Base-by-base conservation (phyloP, 2,329 filamentous ascomycete genomes). In the Alternaria metachromatica region DNA sequence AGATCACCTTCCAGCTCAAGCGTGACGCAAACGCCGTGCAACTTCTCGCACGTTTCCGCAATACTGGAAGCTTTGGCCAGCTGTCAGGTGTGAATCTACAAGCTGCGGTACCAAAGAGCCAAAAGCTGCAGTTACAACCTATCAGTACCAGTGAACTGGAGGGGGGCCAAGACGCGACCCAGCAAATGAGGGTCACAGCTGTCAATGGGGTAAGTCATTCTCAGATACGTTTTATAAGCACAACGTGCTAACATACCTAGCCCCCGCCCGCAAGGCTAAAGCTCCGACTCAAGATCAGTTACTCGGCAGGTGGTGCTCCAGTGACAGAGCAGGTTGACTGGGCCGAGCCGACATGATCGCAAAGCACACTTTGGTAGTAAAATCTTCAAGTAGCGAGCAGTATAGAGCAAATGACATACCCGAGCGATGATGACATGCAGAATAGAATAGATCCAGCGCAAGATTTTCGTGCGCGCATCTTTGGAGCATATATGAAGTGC, bases 301-400 rank as follows among this genome's bases (percentile, higher is more conserved):
- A 94, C 79, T 84, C 87, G 33, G 91, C 92, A 79, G 87, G 88
- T 62, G 88, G 89, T 23, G 89, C 89, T 56, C 87, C 90, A 66
- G 86, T 96, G 18, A 91, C 91, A 78, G 96, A 99, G 76, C 94
- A 98, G 82, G 94, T 98, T 62, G 96, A 97, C 83, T 99, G 96
- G 96, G 90, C 92, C 28, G 96, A 99, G 82, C 90, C 93, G 23
- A 71, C 75, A 57, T 79, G 72, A 64, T n/a, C n/a, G 50, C 44
- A 55, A 21, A 25, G 21, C 46, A 53, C 25, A 59, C 18, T n/a
- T 43, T 57, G 48, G 46, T 46, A 55, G 61, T 41, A 54, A 51
- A 21, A 51, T 61, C 43, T 55, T 53, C 45, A 63, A 30, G 46
- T 62, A 58, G 62, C 48, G 44, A 57, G 23, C 53, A 58, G n/a